Base-by-base conservation (phyloP, 768 basidiomycete genomes). In the Postia placenta region DNA sequence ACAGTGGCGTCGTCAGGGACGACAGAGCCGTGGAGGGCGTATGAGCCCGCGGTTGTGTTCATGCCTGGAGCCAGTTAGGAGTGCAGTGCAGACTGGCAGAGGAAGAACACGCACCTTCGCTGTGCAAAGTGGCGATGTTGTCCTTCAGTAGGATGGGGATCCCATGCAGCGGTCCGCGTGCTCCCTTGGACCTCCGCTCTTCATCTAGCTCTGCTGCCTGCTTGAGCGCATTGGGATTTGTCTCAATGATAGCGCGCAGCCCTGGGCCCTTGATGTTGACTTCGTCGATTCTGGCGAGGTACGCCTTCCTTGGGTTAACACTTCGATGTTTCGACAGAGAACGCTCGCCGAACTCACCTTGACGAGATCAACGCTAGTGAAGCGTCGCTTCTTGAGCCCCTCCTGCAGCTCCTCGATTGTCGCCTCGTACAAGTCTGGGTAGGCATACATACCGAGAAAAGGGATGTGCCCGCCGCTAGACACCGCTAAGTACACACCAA, bases 201-300 rank as follows among this genome's bases (percentile, higher is more conserved):
- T 43, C 49, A 42, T 63, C 62, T 5, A 63, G 52, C 7, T 5
- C 60, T 28, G 73, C 76, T 11, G 83, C 83, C 54, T 75, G 70
- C 12, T 46, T 56, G 9, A 84, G 65, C 2, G 81, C 81, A 5
- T 69, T 71, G 0, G 76, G 71, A 41, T 80, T 86, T 1, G 67
- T 65, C 48, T 85, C 84, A 12, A 83, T 64, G 4, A 85, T 72
- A 0, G 82, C 82, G 9, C 73, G 76, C 7, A 86, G 64, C 38
- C 63, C 64, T 11, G 81, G 76, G 1, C 82, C 81, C 49, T 78
- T 67, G 15, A 75, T 56, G 56, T 85, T 85, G n/a, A 86, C 83
- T 57, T 85, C 78, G 3, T 83, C 78, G 22, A 85, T 84, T 2
- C 84, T 72, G 11, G 76, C 75, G 54, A 85, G 69, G 60, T 85